phyloP scores from a whole-genome alignment of 192 early-diverging fungal species.

The Pilobolus umbonatus region DNA sequence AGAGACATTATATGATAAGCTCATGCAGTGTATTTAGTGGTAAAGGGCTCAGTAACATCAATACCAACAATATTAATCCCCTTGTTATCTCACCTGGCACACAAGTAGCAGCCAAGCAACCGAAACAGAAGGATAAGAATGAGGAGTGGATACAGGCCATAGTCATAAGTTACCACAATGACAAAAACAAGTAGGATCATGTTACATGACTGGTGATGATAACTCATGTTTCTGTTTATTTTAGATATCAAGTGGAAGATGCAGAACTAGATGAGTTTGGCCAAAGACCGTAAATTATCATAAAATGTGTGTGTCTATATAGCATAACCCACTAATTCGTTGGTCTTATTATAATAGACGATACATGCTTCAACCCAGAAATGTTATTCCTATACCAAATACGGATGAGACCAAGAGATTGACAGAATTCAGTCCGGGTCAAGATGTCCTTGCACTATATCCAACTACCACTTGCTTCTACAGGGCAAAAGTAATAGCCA shows the following conservation, averaged over 20 bases:
- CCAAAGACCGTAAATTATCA: constrained; percentile 36
- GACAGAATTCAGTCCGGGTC: constrained; percentile 36
- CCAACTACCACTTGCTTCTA: constrained; percentile 57
- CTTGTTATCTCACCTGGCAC: background rate
- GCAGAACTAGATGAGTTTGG: constrained; percentile 50
- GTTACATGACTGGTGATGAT: background rate
- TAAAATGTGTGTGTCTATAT: background rate
- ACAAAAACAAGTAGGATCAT: constrained; percentile 31
- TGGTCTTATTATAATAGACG: constrained; percentile 31
- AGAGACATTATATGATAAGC: background rate
- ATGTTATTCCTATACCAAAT: constrained; percentile 46
- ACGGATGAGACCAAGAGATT: constrained; percentile 29
- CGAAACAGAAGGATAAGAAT: constrained; percentile 44
- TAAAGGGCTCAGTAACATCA: background rate
- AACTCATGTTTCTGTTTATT: background rate
- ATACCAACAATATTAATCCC: background rate
- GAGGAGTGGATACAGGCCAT: constrained; percentile 55
- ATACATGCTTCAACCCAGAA: constrained; percentile 39
- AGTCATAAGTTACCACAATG: constrained; percentile 39
- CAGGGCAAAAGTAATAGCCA: constrained; percentile 41
- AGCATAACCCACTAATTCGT: background rate
- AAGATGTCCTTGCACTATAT: constrained; percentile 48
- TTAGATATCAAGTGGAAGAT: constrained; percentile 53
- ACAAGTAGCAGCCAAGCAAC: constrained; percentile 43
- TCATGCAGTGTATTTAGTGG: no score